Conservation (phyloP, 345 rosid genomes). For the Durio zibethinus region DNA sequence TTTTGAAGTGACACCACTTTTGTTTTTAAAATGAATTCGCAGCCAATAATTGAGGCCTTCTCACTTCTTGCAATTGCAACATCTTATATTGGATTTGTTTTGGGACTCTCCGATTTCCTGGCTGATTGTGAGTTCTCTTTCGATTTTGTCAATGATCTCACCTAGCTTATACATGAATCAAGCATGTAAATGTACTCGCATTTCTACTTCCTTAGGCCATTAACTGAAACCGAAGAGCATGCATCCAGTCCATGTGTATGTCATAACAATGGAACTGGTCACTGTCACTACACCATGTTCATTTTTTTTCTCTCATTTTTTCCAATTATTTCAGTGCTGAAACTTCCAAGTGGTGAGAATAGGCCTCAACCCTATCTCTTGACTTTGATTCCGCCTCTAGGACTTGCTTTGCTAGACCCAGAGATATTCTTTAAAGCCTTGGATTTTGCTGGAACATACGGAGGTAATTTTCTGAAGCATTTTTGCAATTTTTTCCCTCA, state of each 20-base stretch:
- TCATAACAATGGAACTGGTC: neutral
- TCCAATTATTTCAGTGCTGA: constrained; percentile 47
- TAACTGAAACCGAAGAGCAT: neutral
- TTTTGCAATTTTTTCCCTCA: neutral
- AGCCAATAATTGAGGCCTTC: constrained; percentile 82
- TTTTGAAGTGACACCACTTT: constrained; percentile 13
- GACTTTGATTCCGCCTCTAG: constrained; percentile 74
- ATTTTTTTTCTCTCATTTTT: neutral
- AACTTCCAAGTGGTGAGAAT: constrained; percentile 56
- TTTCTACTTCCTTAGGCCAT: neutral
- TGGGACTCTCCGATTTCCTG: constrained; percentile 86
- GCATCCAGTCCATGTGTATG: neutral
- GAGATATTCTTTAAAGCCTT: constrained; percentile 91
- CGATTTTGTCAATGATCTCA: neutral
- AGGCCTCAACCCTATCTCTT: constrained; percentile 63
- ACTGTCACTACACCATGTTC: neutral
- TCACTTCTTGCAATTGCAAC: constrained; percentile 89
- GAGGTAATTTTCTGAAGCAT: constrained; percentile 47
- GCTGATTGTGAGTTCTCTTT: constrained; percentile 69
- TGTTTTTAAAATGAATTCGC: constrained; percentile 24
- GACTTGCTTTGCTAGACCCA: constrained; percentile 70
- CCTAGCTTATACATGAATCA: neutral
- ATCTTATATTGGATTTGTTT: constrained; percentile 80
- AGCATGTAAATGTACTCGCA: neutral
- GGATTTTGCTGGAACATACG: constrained; percentile 94